Evolutionary conservation across 2,329 filamentous ascomycete genomes (phyloP).

Genomic region (Penicillium paneum): DNA sequence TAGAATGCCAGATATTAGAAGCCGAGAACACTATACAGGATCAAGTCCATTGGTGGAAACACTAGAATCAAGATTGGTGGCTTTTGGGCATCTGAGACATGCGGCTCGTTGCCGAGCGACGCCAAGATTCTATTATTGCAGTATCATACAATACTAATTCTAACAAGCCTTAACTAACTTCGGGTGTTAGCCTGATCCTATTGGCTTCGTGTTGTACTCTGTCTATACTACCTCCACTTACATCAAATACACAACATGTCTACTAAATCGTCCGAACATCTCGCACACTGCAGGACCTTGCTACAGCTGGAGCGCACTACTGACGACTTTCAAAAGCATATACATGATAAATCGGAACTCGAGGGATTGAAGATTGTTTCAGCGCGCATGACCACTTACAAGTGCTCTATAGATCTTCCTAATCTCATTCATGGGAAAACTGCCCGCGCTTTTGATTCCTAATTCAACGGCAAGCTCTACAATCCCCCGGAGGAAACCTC

Average conservation of each 20-base stretch:
- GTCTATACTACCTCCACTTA: background rate
- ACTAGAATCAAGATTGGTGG: too few species aligned
- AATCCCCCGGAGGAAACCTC: background rate
- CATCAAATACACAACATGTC: background rate
- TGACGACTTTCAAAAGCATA: background rate
- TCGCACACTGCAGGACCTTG: background rate
- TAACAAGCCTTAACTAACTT: too few species aligned
- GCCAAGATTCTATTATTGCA: too few species aligned
- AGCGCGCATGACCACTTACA: background rate
- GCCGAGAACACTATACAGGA: too few species aligned
- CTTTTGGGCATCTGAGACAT: too few species aligned
- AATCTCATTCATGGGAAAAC: background rate
- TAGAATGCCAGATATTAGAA: too few species aligned
- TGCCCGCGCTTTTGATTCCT: background rate
- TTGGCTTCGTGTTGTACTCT: too few species aligned
- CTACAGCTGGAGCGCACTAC: background rate
- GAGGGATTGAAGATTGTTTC: background rate
- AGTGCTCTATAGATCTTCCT: background rate
- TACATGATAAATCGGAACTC: background rate
- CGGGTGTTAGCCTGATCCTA: too few species aligned
- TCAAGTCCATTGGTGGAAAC: too few species aligned
- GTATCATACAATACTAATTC: too few species aligned
- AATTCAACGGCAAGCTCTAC: background rate
- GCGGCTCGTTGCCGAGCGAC: too few species aligned
- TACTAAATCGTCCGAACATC: background rate